phyloP scores from a whole-genome alignment of 2,329 filamentous ascomycete species.

The Neophaeococcomyces aloes region DNA sequence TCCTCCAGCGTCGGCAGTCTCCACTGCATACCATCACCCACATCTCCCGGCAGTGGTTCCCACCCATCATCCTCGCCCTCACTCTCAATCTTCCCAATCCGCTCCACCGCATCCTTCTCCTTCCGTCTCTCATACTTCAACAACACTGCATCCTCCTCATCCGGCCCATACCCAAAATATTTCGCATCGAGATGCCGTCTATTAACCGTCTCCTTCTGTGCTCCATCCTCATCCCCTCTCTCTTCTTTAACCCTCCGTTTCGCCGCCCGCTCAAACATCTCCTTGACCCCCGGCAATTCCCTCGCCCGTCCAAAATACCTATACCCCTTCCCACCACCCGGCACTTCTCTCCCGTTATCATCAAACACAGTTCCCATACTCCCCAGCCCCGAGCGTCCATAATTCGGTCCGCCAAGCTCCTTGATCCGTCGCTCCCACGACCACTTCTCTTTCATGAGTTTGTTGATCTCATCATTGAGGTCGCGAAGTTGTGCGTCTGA shows the following conservation, averaged over 20 bases:
- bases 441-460: conserved; percentile 96
- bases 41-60: conserved; percentile 78
- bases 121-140: conserved; percentile 71
- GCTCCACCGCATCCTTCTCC: conserved; percentile 69
- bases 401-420: conserved; percentile 92
- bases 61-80: conserved; percentile 57
- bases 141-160: conserved; percentile 77
- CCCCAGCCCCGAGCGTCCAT: conserved; percentile 61
- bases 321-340: conserved; percentile 73
- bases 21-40: conserved; percentile 73
- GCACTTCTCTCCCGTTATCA: conserved; percentile 61
- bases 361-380: conserved; percentile 57
- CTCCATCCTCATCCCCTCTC: conserved; percentile 48
- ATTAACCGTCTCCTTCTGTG: conserved; percentile 24
- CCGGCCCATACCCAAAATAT: conserved; percentile 90
- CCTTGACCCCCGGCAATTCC: conserved; percentile 89
- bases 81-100: conserved; percentile 47
- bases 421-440: conserved; percentile 98
- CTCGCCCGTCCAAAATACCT: conserved; percentile 84
- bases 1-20: conserved; percentile 75
- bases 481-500: conserved; percentile 96
- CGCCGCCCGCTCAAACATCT: conserved; percentile 76
- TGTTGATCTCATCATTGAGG: conserved; percentile 98
- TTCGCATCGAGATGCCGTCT: conserved; percentile 72
- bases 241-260: conserved; percentile 54